Conservation (phyloP, 352 stramenopile genomes). For the Phytophthora litchii region DNA sequence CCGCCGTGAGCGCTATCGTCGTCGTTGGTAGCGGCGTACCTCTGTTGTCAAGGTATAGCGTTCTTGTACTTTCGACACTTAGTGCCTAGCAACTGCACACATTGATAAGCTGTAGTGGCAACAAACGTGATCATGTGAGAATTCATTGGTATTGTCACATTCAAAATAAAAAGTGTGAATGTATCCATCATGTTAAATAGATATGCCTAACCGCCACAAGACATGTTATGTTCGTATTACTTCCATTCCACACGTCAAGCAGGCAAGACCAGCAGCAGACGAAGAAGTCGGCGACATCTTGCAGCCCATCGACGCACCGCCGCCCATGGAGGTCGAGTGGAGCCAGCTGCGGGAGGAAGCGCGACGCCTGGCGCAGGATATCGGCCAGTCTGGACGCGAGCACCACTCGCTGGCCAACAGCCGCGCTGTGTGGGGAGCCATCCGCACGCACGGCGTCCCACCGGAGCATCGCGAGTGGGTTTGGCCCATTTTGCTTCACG, state of each 20-base stretch:
- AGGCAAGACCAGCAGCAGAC: neutral
- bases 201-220: too few species aligned
- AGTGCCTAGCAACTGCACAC: too few species aligned
- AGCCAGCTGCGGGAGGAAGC: conserved; percentile 69
- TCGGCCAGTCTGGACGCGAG: conserved; percentile 64
- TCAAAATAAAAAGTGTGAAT: too few species aligned
- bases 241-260: conserved; percentile 5
- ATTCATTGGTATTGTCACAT: too few species aligned
- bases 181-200: too few species aligned
- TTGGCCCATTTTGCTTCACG: conserved; percentile 76
- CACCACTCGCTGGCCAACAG: conserved; percentile 69
- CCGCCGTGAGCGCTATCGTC: conserved; percentile 15
- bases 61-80: too few species aligned
- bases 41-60: too few species aligned
- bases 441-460: conserved; percentile 65
- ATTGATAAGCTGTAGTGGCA: too few species aligned
- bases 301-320: neutral
- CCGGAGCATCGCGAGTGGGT: conserved; percentile 78
- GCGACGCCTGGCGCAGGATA: conserved; percentile 52
- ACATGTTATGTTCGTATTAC: too few species aligned
- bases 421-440: conserved; percentile 48
- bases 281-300: too few species aligned
- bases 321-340: conserved; percentile 58
- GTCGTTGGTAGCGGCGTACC: conserved; percentile 9
- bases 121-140: too few species aligned